A percentile compares a stretch with the other conserved stretches of the same genome.
phyloP scores from a whole-genome alignment of 1,139 yeast genomes.

The Geotrichum phurueaensis region DNA sequence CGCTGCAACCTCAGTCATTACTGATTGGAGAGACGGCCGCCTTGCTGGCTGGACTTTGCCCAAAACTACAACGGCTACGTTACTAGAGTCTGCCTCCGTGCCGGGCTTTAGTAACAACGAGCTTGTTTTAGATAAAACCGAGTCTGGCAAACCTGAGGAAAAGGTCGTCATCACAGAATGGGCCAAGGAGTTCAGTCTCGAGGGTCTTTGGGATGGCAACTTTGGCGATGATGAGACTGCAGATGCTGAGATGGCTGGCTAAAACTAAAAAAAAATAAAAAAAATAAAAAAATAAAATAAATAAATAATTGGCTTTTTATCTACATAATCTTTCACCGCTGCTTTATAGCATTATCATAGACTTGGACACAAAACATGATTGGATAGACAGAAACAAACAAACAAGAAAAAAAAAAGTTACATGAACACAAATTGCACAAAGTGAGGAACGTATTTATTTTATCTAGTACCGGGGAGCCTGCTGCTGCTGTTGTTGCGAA shows the following conservation, averaged over 20 bases:
- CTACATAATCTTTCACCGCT: neutral
- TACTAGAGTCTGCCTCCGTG: constrained; percentile 28
- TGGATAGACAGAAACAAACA: neutral
- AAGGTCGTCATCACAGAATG: constrained; percentile 81
- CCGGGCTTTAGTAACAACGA: constrained; percentile 34
- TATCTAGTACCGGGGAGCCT: neutral
- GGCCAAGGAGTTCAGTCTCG: constrained; percentile 92
- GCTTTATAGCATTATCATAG: neutral
- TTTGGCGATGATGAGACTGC: constrained; percentile 19
- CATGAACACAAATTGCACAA: neutral
- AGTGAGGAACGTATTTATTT: neutral
- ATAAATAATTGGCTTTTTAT: neutral
- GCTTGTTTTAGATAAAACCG: constrained; percentile 20
- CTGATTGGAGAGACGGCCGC: constrained; percentile 97
- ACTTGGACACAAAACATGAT: neutral
- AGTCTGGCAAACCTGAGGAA: constrained; percentile 42
- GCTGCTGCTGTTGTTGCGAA: constrained; percentile 14
- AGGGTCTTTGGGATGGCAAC: constrained; percentile 48
- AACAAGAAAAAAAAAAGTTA: neutral
- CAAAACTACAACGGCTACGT: constrained; percentile 36
- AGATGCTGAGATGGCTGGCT: constrained; percentile 18
- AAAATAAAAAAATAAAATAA: neutral
- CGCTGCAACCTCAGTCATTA: constrained; percentile 77
- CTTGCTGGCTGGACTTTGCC: constrained; percentile 89
- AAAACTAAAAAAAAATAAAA: neutral